Evolutionary conservation across 2,329 filamentous ascomycete species (phyloP).

Genomic region (Cordyceps farinosa): DNA sequence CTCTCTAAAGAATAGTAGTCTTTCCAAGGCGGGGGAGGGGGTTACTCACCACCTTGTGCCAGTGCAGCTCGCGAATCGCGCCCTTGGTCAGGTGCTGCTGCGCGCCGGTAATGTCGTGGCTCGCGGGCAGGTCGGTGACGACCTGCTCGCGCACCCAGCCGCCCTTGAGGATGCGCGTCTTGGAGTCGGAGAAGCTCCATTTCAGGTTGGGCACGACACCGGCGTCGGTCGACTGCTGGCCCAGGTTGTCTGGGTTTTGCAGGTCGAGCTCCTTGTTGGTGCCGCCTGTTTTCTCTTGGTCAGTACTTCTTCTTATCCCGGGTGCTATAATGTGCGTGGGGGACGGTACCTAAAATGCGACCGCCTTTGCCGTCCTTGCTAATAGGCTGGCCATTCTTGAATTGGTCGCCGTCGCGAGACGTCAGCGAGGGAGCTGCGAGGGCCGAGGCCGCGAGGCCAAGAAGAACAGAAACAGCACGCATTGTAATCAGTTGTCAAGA

Average conservation of each 20-base stretch:
- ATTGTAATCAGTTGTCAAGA: not conserved
- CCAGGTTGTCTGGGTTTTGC: constrained; percentile 62
- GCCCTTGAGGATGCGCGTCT: constrained; percentile 57
- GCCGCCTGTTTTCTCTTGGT: constrained; percentile 44
- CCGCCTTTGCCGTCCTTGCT: constrained; percentile 56
- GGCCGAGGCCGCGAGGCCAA: constrained; percentile 8
- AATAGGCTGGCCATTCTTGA: constrained; percentile 52
- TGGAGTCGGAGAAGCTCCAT: constrained; percentile 67
- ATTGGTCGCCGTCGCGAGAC: constrained; percentile 30
- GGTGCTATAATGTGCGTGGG: not conserved
- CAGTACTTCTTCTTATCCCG: not conserved
- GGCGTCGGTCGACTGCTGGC: constrained; percentile 57
- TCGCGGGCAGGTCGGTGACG: constrained; percentile 61
- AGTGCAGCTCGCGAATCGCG: constrained; percentile 62
- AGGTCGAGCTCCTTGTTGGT: constrained; percentile 60
- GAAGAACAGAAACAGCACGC: constrained; percentile 4
- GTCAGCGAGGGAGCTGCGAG: constrained; percentile 23
- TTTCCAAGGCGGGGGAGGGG: too few species aligned
- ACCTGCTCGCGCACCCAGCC: constrained; percentile 67
- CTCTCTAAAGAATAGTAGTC: not conserved
- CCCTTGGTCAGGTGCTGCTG: constrained; percentile 67
- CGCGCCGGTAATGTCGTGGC: constrained; percentile 63
- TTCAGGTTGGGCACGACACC: constrained; percentile 65
- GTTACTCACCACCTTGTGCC: constrained; percentile 56
- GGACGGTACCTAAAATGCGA: constrained; percentile 50